phyloP scores from a whole-genome alignment of 1,284 basidiomycete genomes.

The Polyporus tsugae region DNA sequence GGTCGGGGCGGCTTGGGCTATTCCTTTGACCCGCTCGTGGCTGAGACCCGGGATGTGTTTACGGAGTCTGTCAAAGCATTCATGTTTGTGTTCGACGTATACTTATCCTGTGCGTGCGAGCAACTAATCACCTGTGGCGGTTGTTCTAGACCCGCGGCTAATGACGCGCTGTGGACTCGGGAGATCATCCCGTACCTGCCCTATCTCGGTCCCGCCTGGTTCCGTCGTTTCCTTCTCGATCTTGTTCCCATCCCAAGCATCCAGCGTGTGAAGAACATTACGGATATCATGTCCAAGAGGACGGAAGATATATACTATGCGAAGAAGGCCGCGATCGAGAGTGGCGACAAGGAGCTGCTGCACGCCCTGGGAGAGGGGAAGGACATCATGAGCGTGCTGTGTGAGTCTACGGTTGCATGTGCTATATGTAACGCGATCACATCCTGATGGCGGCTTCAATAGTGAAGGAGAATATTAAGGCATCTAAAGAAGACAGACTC shows the following conservation, averaged over 20 bases:
- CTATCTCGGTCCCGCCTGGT: neutral
- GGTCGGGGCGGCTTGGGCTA: constrained; percentile 47
- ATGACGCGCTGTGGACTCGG: neutral
- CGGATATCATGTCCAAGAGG: constrained; percentile 46
- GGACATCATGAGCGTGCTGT: constrained; percentile 40
- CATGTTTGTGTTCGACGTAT: neutral
- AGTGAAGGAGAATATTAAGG: constrained; percentile 12
- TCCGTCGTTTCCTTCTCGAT: constrained; percentile 5
- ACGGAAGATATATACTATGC: constrained; percentile 48
- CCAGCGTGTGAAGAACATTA: constrained; percentile 24
- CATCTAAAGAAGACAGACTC: constrained; percentile 36
- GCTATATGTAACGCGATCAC: neutral
- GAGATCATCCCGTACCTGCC: constrained; percentile 1
- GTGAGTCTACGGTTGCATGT: neutral
- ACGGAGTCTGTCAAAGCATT: constrained; percentile 23
- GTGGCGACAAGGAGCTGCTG: constrained; percentile 48
- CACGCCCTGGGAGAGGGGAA: constrained; percentile 34
- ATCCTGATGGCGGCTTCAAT: neutral
- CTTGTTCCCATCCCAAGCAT: constrained; percentile 3
- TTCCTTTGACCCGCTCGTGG: constrained; percentile 47
- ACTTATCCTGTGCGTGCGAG: too few relatives aligned
- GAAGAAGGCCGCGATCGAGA: constrained; percentile 47
- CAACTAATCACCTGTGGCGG: neutral
- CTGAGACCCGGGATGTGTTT: constrained; percentile 37
- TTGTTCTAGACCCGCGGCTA: neutral